These are phyloP conservation scores for Pharus latifolius DNA, from an alignment of 176 grass and related monocot species.

Conservation along the genomic window DNA sequence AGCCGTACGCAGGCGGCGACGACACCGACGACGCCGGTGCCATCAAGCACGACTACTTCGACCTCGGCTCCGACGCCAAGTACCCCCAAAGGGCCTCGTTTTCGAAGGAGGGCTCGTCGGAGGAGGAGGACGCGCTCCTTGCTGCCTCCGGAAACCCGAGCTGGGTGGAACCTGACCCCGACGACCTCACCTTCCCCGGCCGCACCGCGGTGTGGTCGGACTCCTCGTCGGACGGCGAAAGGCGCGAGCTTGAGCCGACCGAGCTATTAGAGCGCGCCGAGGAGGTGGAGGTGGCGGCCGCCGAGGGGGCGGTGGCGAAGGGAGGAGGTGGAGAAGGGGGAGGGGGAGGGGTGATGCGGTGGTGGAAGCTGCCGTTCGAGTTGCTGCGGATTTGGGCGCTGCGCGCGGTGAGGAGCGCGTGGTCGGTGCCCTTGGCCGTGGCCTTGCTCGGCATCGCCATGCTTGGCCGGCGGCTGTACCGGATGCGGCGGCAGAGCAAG, in stretches of 20 bases:
- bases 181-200: slow-evolving; percentile 38
- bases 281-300: background rate
- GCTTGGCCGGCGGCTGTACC: slow-evolving; percentile 58
- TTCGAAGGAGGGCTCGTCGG: background rate
- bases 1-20: background rate
- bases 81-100: slow-evolving; percentile 31
- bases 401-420: slow-evolving; percentile 48
- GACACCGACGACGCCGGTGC: slow-evolving; percentile 41
- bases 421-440: slow-evolving; percentile 66
- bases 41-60: slow-evolving; percentile 88
- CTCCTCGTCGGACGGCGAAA: slow-evolving; percentile 49
- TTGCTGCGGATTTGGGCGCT: slow-evolving; percentile 50
- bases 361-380: slow-evolving; percentile 79
- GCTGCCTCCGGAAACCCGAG: slow-evolving; percentile 37
- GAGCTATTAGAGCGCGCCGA: slow-evolving; percentile 8
- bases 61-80: slow-evolving; percentile 41
- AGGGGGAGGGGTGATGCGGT: slow-evolving; percentile 27
- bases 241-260: slow-evolving; percentile 4
- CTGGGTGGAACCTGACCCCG: slow-evolving; percentile 75
- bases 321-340: background rate
- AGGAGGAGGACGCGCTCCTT: slow-evolving; percentile 19
- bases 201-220: slow-evolving; percentile 59
- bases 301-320: background rate
- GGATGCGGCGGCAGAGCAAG: slow-evolving; percentile 50
- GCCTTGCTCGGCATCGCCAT: slow-evolving; percentile 66